Conservation (phyloP, 2,329 filamentous ascomycete genomes). For the Fusarium oligoseptatum region DNA sequence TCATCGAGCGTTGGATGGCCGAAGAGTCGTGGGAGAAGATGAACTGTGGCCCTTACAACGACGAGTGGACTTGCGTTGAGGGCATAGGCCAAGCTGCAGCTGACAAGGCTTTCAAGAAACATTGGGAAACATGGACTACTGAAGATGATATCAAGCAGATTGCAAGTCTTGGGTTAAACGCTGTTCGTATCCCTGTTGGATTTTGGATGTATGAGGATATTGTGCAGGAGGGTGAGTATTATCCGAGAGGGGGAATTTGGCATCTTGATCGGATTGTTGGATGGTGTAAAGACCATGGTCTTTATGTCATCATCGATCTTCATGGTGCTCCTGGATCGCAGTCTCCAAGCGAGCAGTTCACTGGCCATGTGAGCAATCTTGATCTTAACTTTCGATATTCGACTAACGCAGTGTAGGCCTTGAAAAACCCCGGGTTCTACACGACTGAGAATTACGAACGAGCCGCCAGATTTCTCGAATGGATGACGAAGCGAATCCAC, state of each 20-base stretch:
- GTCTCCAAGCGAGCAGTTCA: conserved; percentile 42
- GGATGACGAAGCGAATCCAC: conserved; percentile 68
- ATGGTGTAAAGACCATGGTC: conserved; percentile 40
- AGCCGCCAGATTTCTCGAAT: conserved; percentile 65
- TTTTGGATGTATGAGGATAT: conserved; percentile 47
- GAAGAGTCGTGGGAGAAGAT: conserved; percentile 40
- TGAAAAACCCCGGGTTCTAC: conserved; percentile 64
- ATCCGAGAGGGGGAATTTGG: conserved; percentile 40
- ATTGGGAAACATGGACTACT: conserved; percentile 45
- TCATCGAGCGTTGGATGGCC: conserved; percentile 47
- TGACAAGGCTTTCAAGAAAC: conserved; percentile 39
- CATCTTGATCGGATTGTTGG: conserved; percentile 46
- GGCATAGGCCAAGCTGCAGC: conserved; percentile 42
- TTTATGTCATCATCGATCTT: conserved; percentile 46
- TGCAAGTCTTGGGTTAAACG: conserved; percentile 39
- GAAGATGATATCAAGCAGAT: conserved; percentile 43
- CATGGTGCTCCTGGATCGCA: conserved; percentile 43
- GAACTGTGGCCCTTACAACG: conserved; percentile 44
- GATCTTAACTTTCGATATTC: accelerated
- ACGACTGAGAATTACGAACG: conserved; percentile 67
- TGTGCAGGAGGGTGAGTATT: conserved; percentile 37
- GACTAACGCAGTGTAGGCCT: background rate
- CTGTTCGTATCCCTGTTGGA: conserved; percentile 45
- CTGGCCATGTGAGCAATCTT: conserved; percentile 39
- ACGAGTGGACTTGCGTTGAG: conserved; percentile 45